These are phyloP conservation scores for Talaromyces sp. DNA, from an alignment of 2,329 filamentous ascomycete genomes.

Conservation along the genomic window DNA sequence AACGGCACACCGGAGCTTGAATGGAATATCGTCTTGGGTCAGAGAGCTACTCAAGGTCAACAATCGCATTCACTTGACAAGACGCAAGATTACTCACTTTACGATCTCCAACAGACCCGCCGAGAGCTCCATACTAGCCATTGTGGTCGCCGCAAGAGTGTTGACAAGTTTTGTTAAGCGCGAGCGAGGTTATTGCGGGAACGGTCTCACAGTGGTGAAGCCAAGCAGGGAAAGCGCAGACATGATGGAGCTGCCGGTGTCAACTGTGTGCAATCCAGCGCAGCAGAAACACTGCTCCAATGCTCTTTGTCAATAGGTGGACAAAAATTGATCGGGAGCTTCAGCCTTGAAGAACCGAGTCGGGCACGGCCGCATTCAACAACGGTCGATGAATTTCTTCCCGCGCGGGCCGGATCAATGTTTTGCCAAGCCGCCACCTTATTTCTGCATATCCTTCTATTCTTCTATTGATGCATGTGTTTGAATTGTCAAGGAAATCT, in stretches of 20 bases:
- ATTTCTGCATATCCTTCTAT: background rate
- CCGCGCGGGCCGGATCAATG: background rate
- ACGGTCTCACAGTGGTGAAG: constrained; percentile 8
- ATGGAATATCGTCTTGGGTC: constrained; percentile 79
- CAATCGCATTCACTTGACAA: background rate
- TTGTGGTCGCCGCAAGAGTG: constrained; percentile 11
- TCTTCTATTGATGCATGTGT: background rate
- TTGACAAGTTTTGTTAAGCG: constrained; percentile 1
- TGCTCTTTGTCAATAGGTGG: background rate
- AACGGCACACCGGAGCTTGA: constrained; percentile 88
- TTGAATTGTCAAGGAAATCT: no score
- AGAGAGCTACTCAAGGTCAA: constrained; percentile 55
- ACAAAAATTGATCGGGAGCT: background rate
- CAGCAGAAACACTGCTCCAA: background rate
- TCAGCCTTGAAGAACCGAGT: background rate
- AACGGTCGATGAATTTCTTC: background rate
- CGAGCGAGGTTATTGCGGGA: constrained; percentile 3
- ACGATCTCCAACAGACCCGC: constrained; percentile 39
- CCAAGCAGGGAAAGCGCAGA: constrained; percentile 12
- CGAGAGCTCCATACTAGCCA: constrained; percentile 35
- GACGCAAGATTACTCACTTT: constrained; percentile 22
- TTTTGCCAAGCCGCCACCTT: background rate
- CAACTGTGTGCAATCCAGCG: background rate
- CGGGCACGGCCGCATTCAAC: background rate
- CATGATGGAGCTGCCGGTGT: constrained; percentile 15